Evolutionary conservation across 345 rosid genomes (phyloP), one percentile per base, ranked within the genome.

Genomic region (Citrus mangshanensis): DNA sequence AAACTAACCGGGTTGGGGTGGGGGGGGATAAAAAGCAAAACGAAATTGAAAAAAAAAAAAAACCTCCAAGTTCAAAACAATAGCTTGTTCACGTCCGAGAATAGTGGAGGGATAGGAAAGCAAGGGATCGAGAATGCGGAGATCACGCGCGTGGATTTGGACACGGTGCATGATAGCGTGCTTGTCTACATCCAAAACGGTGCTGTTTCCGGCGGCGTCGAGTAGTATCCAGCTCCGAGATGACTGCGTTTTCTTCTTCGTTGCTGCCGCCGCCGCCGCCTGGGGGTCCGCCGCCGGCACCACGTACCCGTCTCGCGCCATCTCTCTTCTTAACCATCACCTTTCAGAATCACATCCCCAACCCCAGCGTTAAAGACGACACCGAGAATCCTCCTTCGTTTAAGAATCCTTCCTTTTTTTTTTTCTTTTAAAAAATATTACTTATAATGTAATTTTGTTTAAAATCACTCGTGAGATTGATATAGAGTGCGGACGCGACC

Each of bases 121-220:
- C 79, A 93, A 85, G 1, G 99, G 99, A 80, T 96, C 99, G 69
- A 96, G 92, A 81, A 94, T 93, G 68, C 98, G 89, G 42, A 96
- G 97, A 84, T 96, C 99, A 37, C 98, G 99, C 4, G 99, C 99
- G 86, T 94, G 99, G 85, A 96, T 94, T 86, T 93, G 93, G 60
- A 89, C 98, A 62, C 94, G 94, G 84, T 93, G 94, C 99, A 96
- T 94, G 87, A 96, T 94, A 5, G 89, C 88, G 68, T 93, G 90
- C 77, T 94, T 96, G 81, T 96, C 99, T 24, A 84, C 87, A 75
- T 93, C 97, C 22, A 89, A 86, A 40, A 85, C 71, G 59, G 84
- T 81, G 34, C 91, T 81, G 35, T 85, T 77, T 6, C 98, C 99
- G 19, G 81, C 61, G 70, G 86, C 72, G 75, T 91, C 89, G 40